Percentiles rank a stretch among this genome's conserved stretches.
These are phyloP conservation scores for Psidium friedrichsthalianum DNA, from an alignment of 345 rosid genomes.

Conservation along the genomic window DNA sequence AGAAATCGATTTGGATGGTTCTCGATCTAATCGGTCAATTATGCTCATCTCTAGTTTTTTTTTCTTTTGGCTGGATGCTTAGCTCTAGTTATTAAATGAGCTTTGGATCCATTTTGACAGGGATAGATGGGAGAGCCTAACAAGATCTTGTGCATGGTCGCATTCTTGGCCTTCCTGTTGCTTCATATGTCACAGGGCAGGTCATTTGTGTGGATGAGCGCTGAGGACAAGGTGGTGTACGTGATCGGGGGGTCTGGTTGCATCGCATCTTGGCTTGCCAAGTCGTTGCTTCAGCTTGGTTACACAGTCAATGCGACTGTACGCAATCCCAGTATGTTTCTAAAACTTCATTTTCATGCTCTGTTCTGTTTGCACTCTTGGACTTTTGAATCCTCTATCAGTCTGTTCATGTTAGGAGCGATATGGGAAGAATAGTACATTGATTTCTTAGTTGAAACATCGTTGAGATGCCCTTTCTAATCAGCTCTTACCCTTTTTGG, in stretches of 20 bases:
- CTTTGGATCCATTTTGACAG: too few species aligned
- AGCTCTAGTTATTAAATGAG: too few species aligned
- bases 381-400: too few species aligned
- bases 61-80: too few species aligned
- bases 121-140: constrained; percentile 6
- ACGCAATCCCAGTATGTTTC: constrained; percentile 12
- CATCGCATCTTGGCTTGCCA: constrained; percentile 35
- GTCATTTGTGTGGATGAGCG: constrained; percentile 16
- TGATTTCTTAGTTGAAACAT: background rate
- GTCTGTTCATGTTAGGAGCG: background rate
- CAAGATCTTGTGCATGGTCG: constrained; percentile 30
- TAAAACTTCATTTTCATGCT: background rate
- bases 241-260: constrained; percentile 33
- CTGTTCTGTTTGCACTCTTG: background rate
- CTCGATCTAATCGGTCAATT: too few species aligned
- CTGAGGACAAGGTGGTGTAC: background rate
- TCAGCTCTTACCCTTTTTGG: background rate
- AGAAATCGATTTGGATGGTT: too few species aligned
- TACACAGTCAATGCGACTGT: constrained; percentile 34
- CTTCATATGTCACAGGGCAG: constrained; percentile 42
- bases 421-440: background rate
- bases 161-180: constrained; percentile 34
- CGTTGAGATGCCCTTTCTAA: background rate
- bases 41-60: too few species aligned
- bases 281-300: constrained; percentile 25